Evolutionary conservation across 2,329 filamentous ascomycete species (phyloP).

Genomic region (Cryphonectria japonica): DNA sequence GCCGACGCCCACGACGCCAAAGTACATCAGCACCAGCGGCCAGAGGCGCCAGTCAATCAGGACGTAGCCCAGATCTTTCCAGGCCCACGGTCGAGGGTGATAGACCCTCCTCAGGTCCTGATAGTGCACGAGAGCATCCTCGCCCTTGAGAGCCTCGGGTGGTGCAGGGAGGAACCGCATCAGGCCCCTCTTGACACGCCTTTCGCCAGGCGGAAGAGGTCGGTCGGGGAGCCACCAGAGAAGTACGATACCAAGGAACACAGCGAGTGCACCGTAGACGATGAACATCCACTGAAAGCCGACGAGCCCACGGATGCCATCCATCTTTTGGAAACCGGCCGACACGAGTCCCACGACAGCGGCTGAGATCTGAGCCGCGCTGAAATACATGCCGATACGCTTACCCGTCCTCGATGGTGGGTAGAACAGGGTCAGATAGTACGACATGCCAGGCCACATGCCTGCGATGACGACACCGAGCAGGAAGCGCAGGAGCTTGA

Average conservation of each 20-base stretch:
- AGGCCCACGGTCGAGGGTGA: constrained; percentile 71
- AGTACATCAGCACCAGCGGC: constrained; percentile 89
- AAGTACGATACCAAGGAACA: constrained; percentile 71
- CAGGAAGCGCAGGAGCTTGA: constrained; percentile 85
- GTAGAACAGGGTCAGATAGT: constrained; percentile 91
- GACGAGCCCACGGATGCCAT: constrained; percentile 73
- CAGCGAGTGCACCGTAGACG: constrained; percentile 76
- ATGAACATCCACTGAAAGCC: constrained; percentile 95
- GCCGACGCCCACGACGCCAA: constrained; percentile 89
- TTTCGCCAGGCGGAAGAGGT: constrained; percentile 73
- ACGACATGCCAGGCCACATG: constrained; percentile 95
- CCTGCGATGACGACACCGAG: constrained; percentile 87
- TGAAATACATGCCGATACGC: constrained; percentile 88
- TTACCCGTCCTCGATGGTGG: constrained; percentile 85
- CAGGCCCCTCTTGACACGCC: constrained; percentile 53
- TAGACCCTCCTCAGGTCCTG: constrained; percentile 82
- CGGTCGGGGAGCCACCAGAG: constrained; percentile 93
- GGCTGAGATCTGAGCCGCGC: constrained; percentile 84
- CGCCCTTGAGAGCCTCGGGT: constrained; percentile 72
- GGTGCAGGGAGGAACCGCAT: constrained; percentile 69
- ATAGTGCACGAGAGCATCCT: constrained; percentile 83
- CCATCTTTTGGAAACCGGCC: constrained; percentile 90
- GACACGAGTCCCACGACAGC: constrained; percentile 88
- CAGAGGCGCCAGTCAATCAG: constrained; percentile 86
- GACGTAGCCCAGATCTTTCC: constrained; percentile 71